Percentiles rank a stretch among this genome's conserved stretches.
These are phyloP conservation scores for Evernia prunastri DNA, from an alignment of 495 filamentous ascomycete species.

Conservation along the genomic window DNA sequence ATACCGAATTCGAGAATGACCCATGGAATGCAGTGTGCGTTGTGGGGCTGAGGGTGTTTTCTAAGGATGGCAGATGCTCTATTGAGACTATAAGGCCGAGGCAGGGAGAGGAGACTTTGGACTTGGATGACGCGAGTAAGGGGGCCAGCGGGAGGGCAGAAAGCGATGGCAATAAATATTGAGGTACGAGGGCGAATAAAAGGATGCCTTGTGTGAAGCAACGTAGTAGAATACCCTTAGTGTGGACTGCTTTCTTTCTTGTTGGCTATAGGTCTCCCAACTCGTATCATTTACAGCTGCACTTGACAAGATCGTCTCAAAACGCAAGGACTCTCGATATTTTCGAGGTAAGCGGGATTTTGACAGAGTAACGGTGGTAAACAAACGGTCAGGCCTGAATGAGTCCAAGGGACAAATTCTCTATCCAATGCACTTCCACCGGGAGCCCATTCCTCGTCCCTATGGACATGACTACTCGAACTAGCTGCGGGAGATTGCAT, in stretches of 20 bases:
- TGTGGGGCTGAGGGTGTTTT: constrained; percentile 70
- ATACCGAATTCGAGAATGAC: constrained; percentile 47
- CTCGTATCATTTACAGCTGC: too few species aligned
- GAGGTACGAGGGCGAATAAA: not conserved
- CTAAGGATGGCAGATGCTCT: constrained; percentile 46
- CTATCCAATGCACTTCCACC: not conserved
- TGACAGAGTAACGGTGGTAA: too few species aligned
- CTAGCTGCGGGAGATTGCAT: not conserved
- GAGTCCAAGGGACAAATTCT: not conserved
- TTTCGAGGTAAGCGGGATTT: too few species aligned
- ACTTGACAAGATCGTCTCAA: too few species aligned
- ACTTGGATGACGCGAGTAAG: constrained; percentile 45
- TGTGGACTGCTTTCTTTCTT: too few species aligned
- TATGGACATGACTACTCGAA: not conserved
- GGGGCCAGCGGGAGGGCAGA: constrained; percentile 23
- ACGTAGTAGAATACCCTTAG: too few species aligned
- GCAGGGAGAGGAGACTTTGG: constrained; percentile 44
- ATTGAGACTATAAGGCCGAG: constrained; percentile 50
- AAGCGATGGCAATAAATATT: not conserved
- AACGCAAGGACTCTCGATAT: too few species aligned
- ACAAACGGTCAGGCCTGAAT: too few species aligned
- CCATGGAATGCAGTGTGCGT: constrained; percentile 86
- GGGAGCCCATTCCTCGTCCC: not conserved
- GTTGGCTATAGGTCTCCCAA: too few species aligned
- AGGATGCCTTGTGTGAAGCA: too few species aligned